Evolutionary conservation across 805 yeast species (phyloP).

Genomic region (Scheffersomyces amazonensis): DNA sequence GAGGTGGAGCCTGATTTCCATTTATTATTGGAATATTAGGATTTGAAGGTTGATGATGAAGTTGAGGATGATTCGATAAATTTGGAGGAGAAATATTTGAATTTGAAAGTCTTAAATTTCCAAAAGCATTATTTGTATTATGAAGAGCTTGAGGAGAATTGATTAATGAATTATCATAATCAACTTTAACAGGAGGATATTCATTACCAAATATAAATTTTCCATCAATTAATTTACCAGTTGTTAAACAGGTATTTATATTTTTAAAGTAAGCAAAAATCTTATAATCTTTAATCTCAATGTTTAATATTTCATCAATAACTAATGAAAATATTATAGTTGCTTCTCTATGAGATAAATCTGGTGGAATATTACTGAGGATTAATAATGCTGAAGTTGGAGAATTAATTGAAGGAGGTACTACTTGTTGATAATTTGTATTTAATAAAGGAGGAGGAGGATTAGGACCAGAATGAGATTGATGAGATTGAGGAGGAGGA

Average conservation of each 20-base stretch:
- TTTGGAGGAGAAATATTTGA: slow-evolving; percentile 34
- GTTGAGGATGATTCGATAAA: slow-evolving; percentile 9
- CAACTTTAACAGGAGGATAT: slow-evolving; percentile 34
- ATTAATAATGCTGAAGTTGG: slow-evolving; percentile 13
- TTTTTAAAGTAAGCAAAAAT: slow-evolving; percentile 36
- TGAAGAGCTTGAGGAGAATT: slow-evolving; percentile 11
- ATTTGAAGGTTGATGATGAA: slow-evolving; percentile 8
- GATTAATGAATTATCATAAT: slow-evolving; percentile 20
- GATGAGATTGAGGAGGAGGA: slow-evolving; percentile 2
- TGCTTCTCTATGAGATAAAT: slow-evolving; percentile 65
- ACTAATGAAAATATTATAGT: slow-evolving; percentile 66
- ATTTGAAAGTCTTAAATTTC: slow-evolving; percentile 22
- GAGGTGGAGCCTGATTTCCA: slow-evolving; percentile 1
- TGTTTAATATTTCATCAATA: slow-evolving; percentile 50
- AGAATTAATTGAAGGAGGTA: slow-evolving; percentile 5
- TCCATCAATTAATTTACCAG: slow-evolving; percentile 38
- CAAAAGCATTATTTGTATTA: slow-evolving; percentile 19
- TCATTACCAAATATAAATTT: slow-evolving; percentile 37
- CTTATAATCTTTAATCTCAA: slow-evolving; percentile 41
- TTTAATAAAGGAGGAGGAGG: slow-evolving; percentile 3
- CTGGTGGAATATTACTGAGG: slow-evolving; percentile 59
- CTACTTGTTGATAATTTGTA: slow-evolving; percentile 1
- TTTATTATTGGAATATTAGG: slow-evolving; percentile 1
- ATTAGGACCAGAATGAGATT: neutral
- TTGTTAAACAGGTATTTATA: slow-evolving; percentile 37